phyloP scores from a whole-genome alignment of 164 flowering plant genomes.

The Piper longum region DNA sequence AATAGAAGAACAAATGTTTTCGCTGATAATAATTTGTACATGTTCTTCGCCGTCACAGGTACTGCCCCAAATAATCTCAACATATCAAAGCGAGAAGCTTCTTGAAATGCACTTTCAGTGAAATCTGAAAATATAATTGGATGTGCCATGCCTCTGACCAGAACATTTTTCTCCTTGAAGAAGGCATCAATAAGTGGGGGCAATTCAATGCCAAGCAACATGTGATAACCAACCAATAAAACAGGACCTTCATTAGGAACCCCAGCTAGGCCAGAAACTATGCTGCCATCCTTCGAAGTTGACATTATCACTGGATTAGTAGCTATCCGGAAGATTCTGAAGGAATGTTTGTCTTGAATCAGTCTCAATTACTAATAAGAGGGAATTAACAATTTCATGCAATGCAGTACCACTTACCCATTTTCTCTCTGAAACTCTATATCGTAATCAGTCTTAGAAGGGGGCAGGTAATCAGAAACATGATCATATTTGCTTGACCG shows the following conservation, averaged over 20 bases:
- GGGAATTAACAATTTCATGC: background rate
- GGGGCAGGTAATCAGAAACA: slow-evolving; percentile 59
- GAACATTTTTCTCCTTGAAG: slow-evolving; percentile 45
- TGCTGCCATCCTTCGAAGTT: slow-evolving; percentile 62
- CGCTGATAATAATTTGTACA: slow-evolving; percentile 51
- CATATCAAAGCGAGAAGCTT: slow-evolving; percentile 26
- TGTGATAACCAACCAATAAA: slow-evolving; percentile 73
- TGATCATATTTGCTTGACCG: slow-evolving; percentile 43
- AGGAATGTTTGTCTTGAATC: background rate
- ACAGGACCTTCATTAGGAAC: slow-evolving; percentile 83
- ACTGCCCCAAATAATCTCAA: slow-evolving; percentile 65
- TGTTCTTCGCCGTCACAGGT: slow-evolving; percentile 58
- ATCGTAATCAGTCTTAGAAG: slow-evolving; percentile 44
- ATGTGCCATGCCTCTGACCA: slow-evolving; percentile 71
- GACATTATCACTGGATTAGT: slow-evolving; percentile 55
- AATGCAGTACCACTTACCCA: slow-evolving; percentile 29
- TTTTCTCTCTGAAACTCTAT: slow-evolving; percentile 15
- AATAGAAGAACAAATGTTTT: slow-evolving; percentile 78
- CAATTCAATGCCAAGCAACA: slow-evolving; percentile 68
- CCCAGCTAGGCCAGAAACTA: slow-evolving; percentile 70
- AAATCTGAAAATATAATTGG: slow-evolving; percentile 36
- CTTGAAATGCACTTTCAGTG: slow-evolving; percentile 15
- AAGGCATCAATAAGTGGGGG: slow-evolving; percentile 38
- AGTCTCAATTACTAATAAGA: background rate
- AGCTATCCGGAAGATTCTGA: slow-evolving; percentile 27